Percentiles rank a stretch among this genome's conserved stretches.
These are phyloP conservation scores for Claviceps monticola DNA, from an alignment of 2,329 filamentous ascomycete genomes.

Conservation along the genomic window DNA sequence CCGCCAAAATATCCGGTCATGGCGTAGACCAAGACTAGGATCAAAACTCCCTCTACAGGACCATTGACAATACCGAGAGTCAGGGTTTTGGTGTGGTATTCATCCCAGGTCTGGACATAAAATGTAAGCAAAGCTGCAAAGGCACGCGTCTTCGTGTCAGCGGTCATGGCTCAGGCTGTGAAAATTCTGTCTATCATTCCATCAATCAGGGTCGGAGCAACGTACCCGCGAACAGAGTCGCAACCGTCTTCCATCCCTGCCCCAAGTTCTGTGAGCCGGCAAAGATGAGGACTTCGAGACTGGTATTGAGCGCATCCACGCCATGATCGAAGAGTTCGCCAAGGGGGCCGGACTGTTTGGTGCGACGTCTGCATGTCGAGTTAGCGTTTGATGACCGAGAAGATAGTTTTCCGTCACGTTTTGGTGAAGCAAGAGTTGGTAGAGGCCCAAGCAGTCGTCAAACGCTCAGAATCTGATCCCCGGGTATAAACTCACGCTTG, in stretches of 20 bases:
- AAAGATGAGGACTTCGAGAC: conserved; percentile 86
- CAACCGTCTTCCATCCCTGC: conserved; percentile 78
- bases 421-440: neutral
- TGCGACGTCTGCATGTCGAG: conserved; percentile 50
- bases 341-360: conserved; percentile 79
- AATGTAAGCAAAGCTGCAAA: conserved; percentile 74
- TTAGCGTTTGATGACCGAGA: conserved; percentile 1
- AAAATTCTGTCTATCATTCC: neutral
- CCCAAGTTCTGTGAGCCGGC: conserved; percentile 86
- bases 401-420: neutral
- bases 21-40: conserved; percentile 67
- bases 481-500: conserved; percentile 59
- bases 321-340: conserved; percentile 97
- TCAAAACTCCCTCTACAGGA: conserved; percentile 86
- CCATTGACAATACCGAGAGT: conserved; percentile 87
- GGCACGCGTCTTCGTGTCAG: neutral
- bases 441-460: neutral
- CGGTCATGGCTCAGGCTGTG: neutral
- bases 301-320: conserved; percentile 92
- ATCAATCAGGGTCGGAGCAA: no score
- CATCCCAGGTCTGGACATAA: conserved; percentile 98
- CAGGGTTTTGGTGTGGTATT: conserved; percentile 94
- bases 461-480: neutral
- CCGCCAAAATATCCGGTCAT: conserved; percentile 77
- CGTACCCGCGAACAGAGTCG: conserved; percentile 67